Percentiles rank a stretch among this genome's conserved stretches.
phyloP scores from a whole-genome alignment of 1,284 basidiomycete genomes.

The Singerocomus inundabilis region DNA sequence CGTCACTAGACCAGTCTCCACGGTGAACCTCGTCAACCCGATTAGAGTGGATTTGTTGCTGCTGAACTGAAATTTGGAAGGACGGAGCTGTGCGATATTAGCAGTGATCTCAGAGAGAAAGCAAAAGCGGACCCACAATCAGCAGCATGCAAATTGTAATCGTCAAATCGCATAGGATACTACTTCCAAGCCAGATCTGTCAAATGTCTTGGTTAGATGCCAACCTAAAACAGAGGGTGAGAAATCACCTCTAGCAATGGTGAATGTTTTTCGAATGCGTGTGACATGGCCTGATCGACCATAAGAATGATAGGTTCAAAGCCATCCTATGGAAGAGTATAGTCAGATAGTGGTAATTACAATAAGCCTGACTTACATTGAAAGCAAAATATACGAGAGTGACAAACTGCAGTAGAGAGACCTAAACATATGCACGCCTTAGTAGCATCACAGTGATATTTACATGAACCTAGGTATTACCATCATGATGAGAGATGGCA shows the following conservation, averaged over 20 bases:
- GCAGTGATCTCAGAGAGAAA: neutral
- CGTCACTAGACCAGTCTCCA: slow-evolving; percentile 30
- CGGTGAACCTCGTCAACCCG: slow-evolving; percentile 21
- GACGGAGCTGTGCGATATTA: slow-evolving; percentile 12
- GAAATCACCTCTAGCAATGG: slow-evolving; percentile 11
- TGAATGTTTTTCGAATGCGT: too few species aligned
- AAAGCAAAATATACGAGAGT: slow-evolving; percentile 7
- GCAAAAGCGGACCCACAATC: slow-evolving; percentile 8
- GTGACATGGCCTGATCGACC: too few species aligned
- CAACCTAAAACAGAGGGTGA: accelerated
- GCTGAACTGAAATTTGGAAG: slow-evolving; percentile 2
- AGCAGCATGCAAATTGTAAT: slow-evolving; percentile 25
- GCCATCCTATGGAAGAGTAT: neutral
- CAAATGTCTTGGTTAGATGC: neutral
- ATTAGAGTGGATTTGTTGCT: slow-evolving; percentile 2
- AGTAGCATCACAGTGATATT: too few species aligned
- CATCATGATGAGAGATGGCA: slow-evolving; percentile 18
- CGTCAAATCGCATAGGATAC: slow-evolving; percentile 17
- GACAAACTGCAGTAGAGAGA: slow-evolving; percentile 18
- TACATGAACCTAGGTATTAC: too few species aligned
- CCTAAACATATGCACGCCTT: too few species aligned
- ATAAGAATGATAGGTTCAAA: slow-evolving; percentile 3
- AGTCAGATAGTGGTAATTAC: neutral
- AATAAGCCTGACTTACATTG: neutral
- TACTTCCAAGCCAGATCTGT: slow-evolving; percentile 27